Base-by-base conservation (phyloP, 2,329 filamentous ascomycete genomes). In the Colletotrichum tamarilloi region DNA sequence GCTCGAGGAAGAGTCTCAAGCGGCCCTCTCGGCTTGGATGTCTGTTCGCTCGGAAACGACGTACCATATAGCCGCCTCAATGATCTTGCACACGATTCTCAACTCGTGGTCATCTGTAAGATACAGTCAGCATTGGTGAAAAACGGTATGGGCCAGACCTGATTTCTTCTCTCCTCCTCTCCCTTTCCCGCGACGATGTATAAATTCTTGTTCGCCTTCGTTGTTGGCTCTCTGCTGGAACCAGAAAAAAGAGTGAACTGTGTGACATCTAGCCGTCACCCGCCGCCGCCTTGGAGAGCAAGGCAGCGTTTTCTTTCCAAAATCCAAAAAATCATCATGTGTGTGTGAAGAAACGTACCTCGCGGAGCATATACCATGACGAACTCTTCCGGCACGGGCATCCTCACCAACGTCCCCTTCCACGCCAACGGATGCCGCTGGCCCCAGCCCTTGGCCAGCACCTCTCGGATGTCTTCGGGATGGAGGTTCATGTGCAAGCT, bases 301-400 rank as follows among this genome's bases (percentile, higher is more conserved):
- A 22, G 42, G 42, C 42, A 49, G 42, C 42, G 42, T 22, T 49
- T 49, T 49, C 38, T n/a, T 46, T 16, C 7, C 38, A 12, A 42
- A n/a, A n/a, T 19, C 42, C 42, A n/a, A 46, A 19, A 19, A 7
- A 42, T 7, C 38, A 19, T 35, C 12, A 42, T 42, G 12, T 42
- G 42, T 49, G 38, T 42, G 14, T 42, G 38, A 42, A 8, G 11
- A 52, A 52, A 72, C 72, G 32, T 77, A 85, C 88, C 83, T 78
- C 93, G 85, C 2, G 95, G 94, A 22, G 94, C 93, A 83, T 97
- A 97, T 5, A 97, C 86, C 90, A 97, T 92, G 70, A 94, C 86
- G 81, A 97, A 97, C 55, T 93, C 92, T 4, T 87, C 84, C 0
- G 94, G 93, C 68, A 97, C 91, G 63, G 93, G 93, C 78, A 90